Evolutionary conservation across 352 stramenopile genomes (phyloP).

Genomic region (Phytophthora vignae): DNA sequence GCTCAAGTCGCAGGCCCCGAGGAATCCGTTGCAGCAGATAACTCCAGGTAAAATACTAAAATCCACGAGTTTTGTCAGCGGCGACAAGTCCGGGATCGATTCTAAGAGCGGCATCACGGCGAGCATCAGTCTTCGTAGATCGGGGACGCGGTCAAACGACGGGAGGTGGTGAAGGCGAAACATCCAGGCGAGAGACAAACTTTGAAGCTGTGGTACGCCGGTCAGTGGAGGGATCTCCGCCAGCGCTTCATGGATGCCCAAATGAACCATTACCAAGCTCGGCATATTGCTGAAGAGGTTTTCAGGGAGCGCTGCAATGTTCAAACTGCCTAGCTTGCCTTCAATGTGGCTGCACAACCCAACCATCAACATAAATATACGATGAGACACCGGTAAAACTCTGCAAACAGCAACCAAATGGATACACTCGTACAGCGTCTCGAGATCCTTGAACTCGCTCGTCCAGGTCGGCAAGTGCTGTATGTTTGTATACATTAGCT

Average conservation of each 20-base stretch:
- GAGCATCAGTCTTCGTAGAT: conserved; percentile 19
- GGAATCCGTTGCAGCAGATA: conserved; percentile 31
- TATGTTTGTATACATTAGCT: neutral
- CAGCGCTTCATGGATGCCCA: neutral
- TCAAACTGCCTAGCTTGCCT: neutral
- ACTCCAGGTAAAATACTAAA: conserved; percentile 20
- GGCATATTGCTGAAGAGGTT: neutral
- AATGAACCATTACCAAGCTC: neutral
- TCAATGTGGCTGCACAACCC: neutral
- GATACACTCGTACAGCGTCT: neutral
- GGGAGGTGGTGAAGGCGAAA: conserved; percentile 23
- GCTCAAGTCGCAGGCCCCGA: conserved; percentile 13
- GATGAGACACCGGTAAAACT: neutral
- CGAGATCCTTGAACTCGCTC: neutral
- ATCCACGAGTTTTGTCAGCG: conserved; percentile 19
- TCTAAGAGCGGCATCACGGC: conserved; percentile 13
- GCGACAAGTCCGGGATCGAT: conserved; percentile 30
- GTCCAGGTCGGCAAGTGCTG: neutral
- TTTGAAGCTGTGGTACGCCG: neutral
- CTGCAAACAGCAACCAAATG: too few relatives aligned
- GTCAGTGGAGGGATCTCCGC: neutral
- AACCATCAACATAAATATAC: neutral
- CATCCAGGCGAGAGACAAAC: conserved; percentile 25
- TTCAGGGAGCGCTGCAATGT: neutral
- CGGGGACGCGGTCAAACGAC: conserved; percentile 10